Conservation (phyloP, 2,329 filamentous ascomycete genomes). For the Colletotrichum sp. region DNA sequence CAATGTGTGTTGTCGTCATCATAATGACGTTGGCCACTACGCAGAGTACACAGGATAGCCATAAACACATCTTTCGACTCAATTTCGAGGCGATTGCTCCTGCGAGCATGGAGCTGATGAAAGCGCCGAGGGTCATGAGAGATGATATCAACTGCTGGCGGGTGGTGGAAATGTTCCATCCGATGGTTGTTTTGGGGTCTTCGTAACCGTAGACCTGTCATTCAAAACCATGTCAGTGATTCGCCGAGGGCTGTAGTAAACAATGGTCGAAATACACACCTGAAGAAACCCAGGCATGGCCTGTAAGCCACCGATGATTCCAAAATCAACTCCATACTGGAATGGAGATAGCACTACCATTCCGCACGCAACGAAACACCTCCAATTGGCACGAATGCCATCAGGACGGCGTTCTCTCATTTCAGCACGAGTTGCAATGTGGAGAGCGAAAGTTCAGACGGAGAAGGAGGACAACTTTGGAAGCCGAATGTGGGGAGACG, state of each 20-base stretch:
- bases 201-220: neutral
- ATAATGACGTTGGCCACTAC: neutral
- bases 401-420: neutral
- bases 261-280: neutral
- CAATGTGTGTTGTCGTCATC: constrained; percentile 51
- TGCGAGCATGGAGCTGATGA: constrained; percentile 46
- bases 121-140: constrained; percentile 52
- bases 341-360: constrained; percentile 38
- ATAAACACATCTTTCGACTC: neutral
- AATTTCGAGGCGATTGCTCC: constrained; percentile 25
- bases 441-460: neutral
- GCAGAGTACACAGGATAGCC: neutral
- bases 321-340: constrained; percentile 58
- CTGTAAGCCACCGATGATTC: constrained; percentile 54
- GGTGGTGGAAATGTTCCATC: constrained; percentile 49
- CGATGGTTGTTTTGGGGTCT: constrained; percentile 28
- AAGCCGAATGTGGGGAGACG: neutral
- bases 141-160: constrained; percentile 54
- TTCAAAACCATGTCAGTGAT: neutral
- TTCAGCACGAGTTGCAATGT: neutral
- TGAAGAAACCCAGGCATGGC: constrained; percentile 55
- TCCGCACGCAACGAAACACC: constrained; percentile 50
- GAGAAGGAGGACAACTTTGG: neutral
- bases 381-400: constrained; percentile 39
- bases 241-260: neutral